Evolutionary conservation across 202 grass and related monocot species (phyloP), one percentile per base, ranked within the genome.

Genomic region (Bolboschoenoplectus hybrid): DNA sequence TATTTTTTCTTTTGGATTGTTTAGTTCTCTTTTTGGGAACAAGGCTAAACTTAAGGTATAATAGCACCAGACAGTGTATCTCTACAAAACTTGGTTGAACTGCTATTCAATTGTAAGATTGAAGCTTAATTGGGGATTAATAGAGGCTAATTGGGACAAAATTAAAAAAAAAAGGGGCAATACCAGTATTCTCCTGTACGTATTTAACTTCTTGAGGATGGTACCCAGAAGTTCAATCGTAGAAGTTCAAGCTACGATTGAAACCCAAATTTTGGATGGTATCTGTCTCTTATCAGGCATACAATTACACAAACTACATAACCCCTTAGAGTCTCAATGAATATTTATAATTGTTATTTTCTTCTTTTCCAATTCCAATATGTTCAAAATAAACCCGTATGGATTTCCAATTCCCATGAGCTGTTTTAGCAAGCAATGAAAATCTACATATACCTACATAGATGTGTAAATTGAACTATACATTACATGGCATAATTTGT

Each of bases 201-300:
- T 39, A 39, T 55, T 76, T 35, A 52, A 14, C 71, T 13, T 34
- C n/a, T 51, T 32, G n/a, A 75, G 19, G 20, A 51, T 51, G 20
- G 20, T 74, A 74, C 46, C 46, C 9, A 5, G 2, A 52, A 75
- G 7, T 66, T 34, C 6, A 7, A 34, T 8, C 26, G 20, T 65
- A 67, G 26, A 26, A 26, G 26, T 26, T 26, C 9, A 4, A 67
- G 35, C 34, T 5, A 50, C 46, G 52, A 52, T 12, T 74, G 17
- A 73, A 49, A 47, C 7, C 43, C 43, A 45, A 73, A 8, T 50
- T 50, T 68, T 46, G 44, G 17, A 74, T 73, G 43, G 44, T 45
- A 5, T 6, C 32, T 70, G 65, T 69, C 44, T 73, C 47, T 75
- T 75, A 45, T 71, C 39, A 9, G 67, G 67, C 67, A 71, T 71